Base-by-base conservation (phyloP, 352 stramenopile genomes). In the Globisporangium iwayamae region DNA sequence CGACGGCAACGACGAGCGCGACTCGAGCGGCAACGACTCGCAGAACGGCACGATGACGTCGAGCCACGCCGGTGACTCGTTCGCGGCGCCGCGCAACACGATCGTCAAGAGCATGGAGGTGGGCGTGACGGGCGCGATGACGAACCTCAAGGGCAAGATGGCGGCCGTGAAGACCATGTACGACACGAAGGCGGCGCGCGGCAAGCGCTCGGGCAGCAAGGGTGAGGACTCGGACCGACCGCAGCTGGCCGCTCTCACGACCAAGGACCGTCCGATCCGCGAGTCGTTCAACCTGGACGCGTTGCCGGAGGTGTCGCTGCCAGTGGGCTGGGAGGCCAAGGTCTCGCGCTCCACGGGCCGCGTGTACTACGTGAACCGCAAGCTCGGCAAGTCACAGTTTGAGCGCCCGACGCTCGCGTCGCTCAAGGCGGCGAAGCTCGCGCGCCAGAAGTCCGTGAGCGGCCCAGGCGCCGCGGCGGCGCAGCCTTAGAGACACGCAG, bases 321-420 rank as follows among this genome's bases (percentile, higher is more conserved):
- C 87, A 1, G 77, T 89, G 22, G 85, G 87, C 34, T 95, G 86
- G 86, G 85, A 93, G 63, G 86, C 86, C 65, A 95, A 95, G 79
- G 84, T 95, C 54, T 92, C 81, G 36, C 84, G 86, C 63, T 93
- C 85, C 8, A 95, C 84, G 18, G 86, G 86, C 16, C 85, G 85
- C 48, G 86, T 95, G 60, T 95, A 95, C 75, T 95, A 95, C 70
- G 84, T 93, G 54, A 95, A 95, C 74, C 85, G 84, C 62, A 91
- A 91, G 79, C 76, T 93, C 7, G 82, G 84, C 66, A 90, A 93
- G 67, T 93, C 86, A 11, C 86, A 95, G 75, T 95, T 92, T 50
- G 85, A 93, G 59, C 83, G 83, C 36, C 86, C 86, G 46, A 93
- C 86, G 65, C 79, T 95, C 54, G 86, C 86, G 59, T 93, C 84